phyloP scores from a whole-genome alignment of 495 filamentous ascomycete species.

The Neurospora sublineolata region DNA sequence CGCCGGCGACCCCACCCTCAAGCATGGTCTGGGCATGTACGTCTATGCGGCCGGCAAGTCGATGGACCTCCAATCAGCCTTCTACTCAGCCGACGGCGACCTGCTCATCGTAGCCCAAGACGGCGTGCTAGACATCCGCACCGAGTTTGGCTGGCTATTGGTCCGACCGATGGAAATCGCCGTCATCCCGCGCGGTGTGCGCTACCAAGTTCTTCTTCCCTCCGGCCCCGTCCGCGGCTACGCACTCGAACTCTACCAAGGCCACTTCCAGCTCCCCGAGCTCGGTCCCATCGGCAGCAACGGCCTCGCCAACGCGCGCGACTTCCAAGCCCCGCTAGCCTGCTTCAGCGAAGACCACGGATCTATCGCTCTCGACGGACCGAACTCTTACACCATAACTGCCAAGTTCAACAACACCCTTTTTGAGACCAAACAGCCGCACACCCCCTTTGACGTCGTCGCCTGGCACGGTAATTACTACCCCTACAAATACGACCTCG shows the following conservation, averaged over 20 bases:
- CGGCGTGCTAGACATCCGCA: conserved; percentile 74
- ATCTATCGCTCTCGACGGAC: conserved; percentile 25
- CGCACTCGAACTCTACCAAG: conserved; percentile 76
- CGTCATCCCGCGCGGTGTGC: conserved; percentile 75
- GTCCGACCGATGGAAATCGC: conserved; percentile 82
- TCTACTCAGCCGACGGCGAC: conserved; percentile 87
- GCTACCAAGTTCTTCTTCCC: conserved; percentile 58
- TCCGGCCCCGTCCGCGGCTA: conserved; percentile 65
- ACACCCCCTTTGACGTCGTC: conserved; percentile 74
- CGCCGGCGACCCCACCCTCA: conserved; percentile 71
- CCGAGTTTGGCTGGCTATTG: conserved; percentile 72
- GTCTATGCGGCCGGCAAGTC: conserved; percentile 72
- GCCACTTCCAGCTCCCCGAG: conserved; percentile 76
- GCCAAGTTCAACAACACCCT: conserved; percentile 74
- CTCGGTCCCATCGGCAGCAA: conserved; percentile 84
- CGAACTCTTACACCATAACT: conserved; percentile 46
- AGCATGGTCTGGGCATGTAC: conserved; percentile 69
- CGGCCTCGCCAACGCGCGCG: conserved; percentile 74
- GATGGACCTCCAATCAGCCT: conserved; percentile 64
- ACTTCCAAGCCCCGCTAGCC: conserved; percentile 79
- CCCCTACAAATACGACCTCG: conserved; percentile 82
- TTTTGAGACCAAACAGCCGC: conserved; percentile 58
- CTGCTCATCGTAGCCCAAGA: conserved; percentile 78
- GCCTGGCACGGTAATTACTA: conserved; percentile 75
- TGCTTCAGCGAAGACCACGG: conserved; percentile 52